These are phyloP conservation scores for Claviceps capensis DNA, from an alignment of 2,329 filamentous ascomycete species.

Conservation along the genomic window DNA sequence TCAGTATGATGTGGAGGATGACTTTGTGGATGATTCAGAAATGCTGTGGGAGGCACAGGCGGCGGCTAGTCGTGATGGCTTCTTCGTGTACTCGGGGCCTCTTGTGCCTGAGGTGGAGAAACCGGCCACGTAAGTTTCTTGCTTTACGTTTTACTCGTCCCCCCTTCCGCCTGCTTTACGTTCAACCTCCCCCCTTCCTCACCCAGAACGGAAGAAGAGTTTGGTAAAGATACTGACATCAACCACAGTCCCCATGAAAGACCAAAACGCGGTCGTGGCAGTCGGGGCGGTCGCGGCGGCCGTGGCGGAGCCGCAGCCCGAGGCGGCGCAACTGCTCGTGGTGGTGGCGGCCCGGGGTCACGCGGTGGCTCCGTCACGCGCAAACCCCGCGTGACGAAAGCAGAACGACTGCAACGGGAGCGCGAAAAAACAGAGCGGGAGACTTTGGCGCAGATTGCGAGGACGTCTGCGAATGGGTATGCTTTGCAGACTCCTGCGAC, in stretches of 20 bases:
- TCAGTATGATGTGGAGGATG: conserved; percentile 72
- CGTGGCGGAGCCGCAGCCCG: conserved; percentile 54
- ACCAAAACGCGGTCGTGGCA: conserved; percentile 52
- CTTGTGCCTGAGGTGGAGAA: conserved; percentile 80
- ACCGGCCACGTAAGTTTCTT: conserved; percentile 28
- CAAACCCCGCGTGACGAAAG: conserved; percentile 78
- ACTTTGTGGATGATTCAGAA: conserved; percentile 87
- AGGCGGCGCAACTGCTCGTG: conserved; percentile 29
- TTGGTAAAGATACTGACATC: background rate
- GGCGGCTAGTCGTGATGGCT: conserved; percentile 86
- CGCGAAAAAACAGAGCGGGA: conserved; percentile 69
- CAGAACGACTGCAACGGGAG: conserved; percentile 68
- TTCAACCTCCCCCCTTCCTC: too few relatives aligned
- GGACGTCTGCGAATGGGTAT: conserved; percentile 24
- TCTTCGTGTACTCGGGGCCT: conserved; percentile 94
- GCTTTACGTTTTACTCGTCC: background rate
- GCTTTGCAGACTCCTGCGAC: conserved; percentile 24
- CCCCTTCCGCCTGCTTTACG: background rate
- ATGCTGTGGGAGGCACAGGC: conserved; percentile 91
- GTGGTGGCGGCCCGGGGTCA: conserved; percentile 47
- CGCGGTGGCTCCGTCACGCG: conserved; percentile 60
- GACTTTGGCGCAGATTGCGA: conserved; percentile 25
- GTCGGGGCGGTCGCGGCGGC: conserved; percentile 37
- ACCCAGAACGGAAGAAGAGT: too few relatives aligned
- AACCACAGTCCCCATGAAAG: conserved; percentile 52